A percentile compares a stretch with the other conserved stretches of the same genome.
Conservation (phyloP, 2,329 filamentous ascomycete genomes). For the Aspergillus ochraceoroseus region DNA sequence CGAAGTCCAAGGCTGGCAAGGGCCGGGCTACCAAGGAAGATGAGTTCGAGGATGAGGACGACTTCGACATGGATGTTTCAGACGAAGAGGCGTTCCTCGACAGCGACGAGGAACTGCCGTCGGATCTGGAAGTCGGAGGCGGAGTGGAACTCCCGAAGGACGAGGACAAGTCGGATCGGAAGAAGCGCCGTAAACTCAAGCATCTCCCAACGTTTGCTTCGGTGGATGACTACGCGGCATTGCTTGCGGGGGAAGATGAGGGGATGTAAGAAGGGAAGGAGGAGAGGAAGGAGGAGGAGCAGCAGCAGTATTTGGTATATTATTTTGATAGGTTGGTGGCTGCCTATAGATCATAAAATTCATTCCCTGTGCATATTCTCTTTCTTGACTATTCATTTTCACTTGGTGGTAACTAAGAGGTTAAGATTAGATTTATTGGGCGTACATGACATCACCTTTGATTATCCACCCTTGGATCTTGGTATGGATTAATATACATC, state of each 20-base stretch:
- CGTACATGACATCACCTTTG: too few relatives aligned
- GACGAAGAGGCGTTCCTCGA: constrained; percentile 47
- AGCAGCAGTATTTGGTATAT: too few relatives aligned
- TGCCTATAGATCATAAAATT: too few relatives aligned
- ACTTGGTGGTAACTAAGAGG: too few relatives aligned
- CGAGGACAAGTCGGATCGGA: constrained; percentile 42
- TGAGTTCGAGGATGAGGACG: constrained; percentile 49
- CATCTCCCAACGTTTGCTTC: constrained; percentile 88
- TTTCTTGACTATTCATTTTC: too few relatives aligned
- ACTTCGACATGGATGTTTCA: constrained; percentile 48
- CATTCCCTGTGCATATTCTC: too few relatives aligned
- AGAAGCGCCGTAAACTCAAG: constrained; percentile 80
- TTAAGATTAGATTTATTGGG: too few relatives aligned
- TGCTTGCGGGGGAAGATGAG: constrained; percentile 67
- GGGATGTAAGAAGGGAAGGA: constrained; percentile 37
- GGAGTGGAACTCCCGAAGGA: constrained; percentile 43
- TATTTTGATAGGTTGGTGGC: too few relatives aligned
- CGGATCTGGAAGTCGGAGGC: constrained; percentile 45
- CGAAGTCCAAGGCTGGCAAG: constrained; percentile 28
- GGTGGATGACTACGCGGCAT: constrained; percentile 83
- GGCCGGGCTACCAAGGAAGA: constrained; percentile 36
- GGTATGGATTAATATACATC: too few relatives aligned
- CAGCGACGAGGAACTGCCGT: constrained; percentile 53
- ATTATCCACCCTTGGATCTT: too few relatives aligned
- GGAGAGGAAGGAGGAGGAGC: too few relatives aligned